phyloP scores from a whole-genome alignment of 495 filamentous ascomycete genomes.

The Aspergillus olivimuriae region DNA sequence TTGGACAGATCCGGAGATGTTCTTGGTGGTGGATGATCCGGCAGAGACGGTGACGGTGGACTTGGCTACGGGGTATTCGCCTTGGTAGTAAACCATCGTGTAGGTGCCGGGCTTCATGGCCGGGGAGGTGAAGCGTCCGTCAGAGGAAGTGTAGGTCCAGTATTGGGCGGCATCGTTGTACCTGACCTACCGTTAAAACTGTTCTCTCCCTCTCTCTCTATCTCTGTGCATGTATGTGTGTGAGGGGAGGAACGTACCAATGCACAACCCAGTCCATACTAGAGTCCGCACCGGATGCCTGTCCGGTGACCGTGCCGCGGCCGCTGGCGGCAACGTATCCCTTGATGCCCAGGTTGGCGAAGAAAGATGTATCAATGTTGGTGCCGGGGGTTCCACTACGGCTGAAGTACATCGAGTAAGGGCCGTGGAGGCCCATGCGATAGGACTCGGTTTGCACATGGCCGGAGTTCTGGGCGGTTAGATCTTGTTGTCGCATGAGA shows the following conservation, averaged over 20 bases:
- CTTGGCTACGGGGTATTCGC: constrained; percentile 51
- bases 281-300: constrained; percentile 45
- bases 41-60: constrained; percentile 48
- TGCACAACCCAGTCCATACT: constrained; percentile 50
- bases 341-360: constrained; percentile 47
- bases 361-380: constrained; percentile 52
- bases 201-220: too few relatives aligned
- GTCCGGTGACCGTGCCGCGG: constrained; percentile 55
- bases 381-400: constrained; percentile 48
- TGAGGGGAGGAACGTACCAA: constrained; percentile 30
- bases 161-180: constrained; percentile 58
- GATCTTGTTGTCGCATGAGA: background rate
- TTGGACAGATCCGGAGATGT: constrained; percentile 43
- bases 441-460: constrained; percentile 53
- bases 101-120: constrained; percentile 63
- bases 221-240: too few relatives aligned
- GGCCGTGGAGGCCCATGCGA: constrained; percentile 61
- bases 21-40: constrained; percentile 43
- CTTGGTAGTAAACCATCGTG: constrained; percentile 61
- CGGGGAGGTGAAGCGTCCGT: constrained; percentile 53
- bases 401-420: constrained; percentile 57
- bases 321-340: constrained; percentile 49
- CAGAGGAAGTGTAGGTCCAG: constrained; percentile 50
- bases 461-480: constrained; percentile 13
- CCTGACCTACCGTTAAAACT: constrained; percentile 6